Evolutionary conservation across 2,329 filamentous ascomycete genomes (phyloP).

Genomic region (Apiospora koreana): DNA sequence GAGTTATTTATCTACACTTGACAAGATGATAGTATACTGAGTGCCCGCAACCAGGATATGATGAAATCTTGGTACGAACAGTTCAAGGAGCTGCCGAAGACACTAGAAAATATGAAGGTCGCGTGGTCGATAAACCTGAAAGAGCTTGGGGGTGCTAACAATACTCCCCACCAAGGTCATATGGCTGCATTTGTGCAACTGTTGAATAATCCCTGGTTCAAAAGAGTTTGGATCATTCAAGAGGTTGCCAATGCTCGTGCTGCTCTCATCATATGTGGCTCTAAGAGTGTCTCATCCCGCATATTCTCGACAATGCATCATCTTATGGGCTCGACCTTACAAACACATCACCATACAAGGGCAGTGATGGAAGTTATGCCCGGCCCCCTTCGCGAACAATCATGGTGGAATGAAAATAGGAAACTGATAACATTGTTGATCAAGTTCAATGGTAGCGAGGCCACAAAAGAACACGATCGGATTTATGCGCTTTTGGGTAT

Average conservation of each 20-base stretch:
- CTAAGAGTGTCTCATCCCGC: background rate
- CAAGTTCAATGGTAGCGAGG: background rate
- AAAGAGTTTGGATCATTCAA: conserved; percentile 8
- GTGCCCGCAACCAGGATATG: no score
- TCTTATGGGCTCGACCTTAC: background rate
- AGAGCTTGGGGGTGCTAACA: no score
- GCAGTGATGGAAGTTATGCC: background rate
- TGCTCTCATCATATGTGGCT: background rate
- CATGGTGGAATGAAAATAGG: background rate
- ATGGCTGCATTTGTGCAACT: background rate
- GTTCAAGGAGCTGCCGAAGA: no score
- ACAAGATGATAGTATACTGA: no score
- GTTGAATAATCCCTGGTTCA: background rate
- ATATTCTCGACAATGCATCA: background rate
- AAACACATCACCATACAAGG: background rate
- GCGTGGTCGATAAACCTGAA: no score
- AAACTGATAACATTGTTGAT: background rate
- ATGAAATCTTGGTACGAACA: no score
- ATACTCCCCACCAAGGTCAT: no score
- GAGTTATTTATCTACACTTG: background rate
- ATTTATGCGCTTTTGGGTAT: background rate
- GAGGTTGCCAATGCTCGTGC: conserved; percentile 8
- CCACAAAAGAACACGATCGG: background rate
- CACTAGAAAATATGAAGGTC: no score
- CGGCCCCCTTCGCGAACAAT: background rate